A percentile compares a stretch with the other conserved stretches of the same genome.
phyloP scores from a whole-genome alignment of 2,329 filamentous ascomycete species.

The Diaporthe humulicola region DNA sequence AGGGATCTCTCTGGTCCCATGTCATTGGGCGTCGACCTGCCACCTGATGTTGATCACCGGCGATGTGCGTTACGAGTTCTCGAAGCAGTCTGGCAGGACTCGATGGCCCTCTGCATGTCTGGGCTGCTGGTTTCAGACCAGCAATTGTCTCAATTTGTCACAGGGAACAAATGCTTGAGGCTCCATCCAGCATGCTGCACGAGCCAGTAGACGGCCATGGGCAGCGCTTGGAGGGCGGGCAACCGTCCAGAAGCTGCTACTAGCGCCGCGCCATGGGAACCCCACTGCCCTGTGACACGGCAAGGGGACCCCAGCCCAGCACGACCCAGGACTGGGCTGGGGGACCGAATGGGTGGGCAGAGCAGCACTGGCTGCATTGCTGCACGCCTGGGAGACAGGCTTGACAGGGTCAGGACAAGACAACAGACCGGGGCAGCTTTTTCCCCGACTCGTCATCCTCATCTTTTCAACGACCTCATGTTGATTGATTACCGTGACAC shows the following conservation, averaged over 20 bases:
- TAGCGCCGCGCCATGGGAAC: neutral
- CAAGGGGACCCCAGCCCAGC: neutral
- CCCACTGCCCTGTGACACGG: constrained; percentile 21
- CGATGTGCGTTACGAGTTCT: neutral
- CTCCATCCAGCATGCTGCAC: constrained; percentile 28
- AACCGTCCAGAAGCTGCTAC: constrained; percentile 10
- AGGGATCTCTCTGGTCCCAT: neutral
- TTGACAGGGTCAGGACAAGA: constrained; percentile 6
- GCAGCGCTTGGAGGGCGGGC: neutral
- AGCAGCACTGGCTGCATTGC: too few species aligned
- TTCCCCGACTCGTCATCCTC: constrained; percentile 24
- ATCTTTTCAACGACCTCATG: constrained; percentile 26
- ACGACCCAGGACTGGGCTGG: neutral
- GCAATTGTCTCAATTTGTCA: constrained; percentile 22
- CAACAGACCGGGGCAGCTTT: constrained; percentile 16
- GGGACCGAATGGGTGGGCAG: too few species aligned
- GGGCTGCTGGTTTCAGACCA: constrained; percentile 20
- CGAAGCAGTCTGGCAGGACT: constrained; percentile 7
- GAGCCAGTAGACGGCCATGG: constrained; percentile 27
- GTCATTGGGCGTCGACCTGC: neutral
- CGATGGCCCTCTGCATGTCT: constrained; percentile 4
- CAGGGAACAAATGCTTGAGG: neutral
- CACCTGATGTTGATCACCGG: neutral
- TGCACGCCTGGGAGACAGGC: neutral
- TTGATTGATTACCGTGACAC: constrained; percentile 24